Percentiles rank a stretch among this genome's conserved stretches.
These are phyloP conservation scores for Suillus hirtellus DNA, from an alignment of 768 basidiomycete genomes.

Conservation along the genomic window DNA sequence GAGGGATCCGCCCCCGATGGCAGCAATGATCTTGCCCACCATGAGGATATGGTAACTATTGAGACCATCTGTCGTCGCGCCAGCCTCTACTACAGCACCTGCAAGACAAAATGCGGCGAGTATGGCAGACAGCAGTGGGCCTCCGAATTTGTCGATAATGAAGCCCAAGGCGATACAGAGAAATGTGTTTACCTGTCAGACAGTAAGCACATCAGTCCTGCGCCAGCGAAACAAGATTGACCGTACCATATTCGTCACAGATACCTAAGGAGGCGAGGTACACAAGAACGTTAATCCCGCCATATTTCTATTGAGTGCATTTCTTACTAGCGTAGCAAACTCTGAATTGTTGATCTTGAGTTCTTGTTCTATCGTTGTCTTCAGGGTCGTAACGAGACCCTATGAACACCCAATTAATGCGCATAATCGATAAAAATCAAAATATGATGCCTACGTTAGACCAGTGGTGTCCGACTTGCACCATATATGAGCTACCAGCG, in stretches of 20 bases:
- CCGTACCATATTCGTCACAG: constrained; percentile 38
- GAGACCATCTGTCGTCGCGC: constrained; percentile 39
- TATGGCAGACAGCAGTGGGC: constrained; percentile 37
- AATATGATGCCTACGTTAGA: constrained; percentile 36
- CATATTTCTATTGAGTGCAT: neutral
- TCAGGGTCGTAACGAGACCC: constrained; percentile 42
- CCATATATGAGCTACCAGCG: constrained; percentile 1
- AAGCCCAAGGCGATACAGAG: constrained; percentile 42
- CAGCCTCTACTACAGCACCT: constrained; percentile 39
- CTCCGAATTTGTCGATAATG: constrained; percentile 43
- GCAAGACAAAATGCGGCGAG: constrained; percentile 39
- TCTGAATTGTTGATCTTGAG: constrained; percentile 45
- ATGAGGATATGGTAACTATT: constrained; percentile 42
- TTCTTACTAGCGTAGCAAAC: constrained; percentile 40
- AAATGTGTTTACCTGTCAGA: constrained; percentile 40
- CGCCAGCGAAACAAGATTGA: neutral
- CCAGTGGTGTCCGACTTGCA: constrained; percentile 43
- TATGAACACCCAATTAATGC: constrained; percentile 13
- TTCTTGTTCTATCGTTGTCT: constrained; percentile 44
- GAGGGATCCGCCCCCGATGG: constrained; percentile 41
- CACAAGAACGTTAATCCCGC: neutral
- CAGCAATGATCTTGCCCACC: constrained; percentile 41
- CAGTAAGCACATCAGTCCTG: neutral
- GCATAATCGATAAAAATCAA: neutral
- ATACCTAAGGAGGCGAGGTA: constrained; percentile 24